Evolutionary conservation across 1,139 yeast species (phyloP).

Genomic region (Wickerhamomyces sp.): DNA sequence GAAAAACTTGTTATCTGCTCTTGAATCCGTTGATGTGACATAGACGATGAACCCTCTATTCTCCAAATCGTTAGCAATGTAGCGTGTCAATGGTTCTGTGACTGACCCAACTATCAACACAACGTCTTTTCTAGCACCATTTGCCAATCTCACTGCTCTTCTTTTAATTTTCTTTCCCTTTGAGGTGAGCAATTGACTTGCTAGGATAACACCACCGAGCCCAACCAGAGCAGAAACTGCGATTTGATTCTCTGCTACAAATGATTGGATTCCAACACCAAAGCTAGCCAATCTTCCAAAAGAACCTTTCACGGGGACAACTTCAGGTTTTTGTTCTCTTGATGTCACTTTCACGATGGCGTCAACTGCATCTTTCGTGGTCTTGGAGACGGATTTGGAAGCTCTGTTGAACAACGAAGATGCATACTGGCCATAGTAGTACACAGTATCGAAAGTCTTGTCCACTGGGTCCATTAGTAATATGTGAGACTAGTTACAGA

Average conservation of each 20-base stretch:
- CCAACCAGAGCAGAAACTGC: background rate
- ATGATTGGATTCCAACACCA: background rate
- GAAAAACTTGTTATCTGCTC: slow-evolving; percentile 55
- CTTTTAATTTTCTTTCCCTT: slow-evolving; percentile 27
- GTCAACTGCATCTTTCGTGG: slow-evolving; percentile 1
- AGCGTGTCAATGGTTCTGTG: slow-evolving; percentile 65
- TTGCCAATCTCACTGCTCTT: slow-evolving; percentile 55
- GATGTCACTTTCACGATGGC: slow-evolving; percentile 1
- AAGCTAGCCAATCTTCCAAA: background rate
- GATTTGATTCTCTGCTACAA: background rate
- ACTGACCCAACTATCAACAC: slow-evolving; percentile 74
- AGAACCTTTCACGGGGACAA: too few species aligned
- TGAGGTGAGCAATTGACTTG: background rate
- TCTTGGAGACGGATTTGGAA: slow-evolving; percentile 5
- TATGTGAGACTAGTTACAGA: too few species aligned
- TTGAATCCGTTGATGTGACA: slow-evolving; percentile 57
- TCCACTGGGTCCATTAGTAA: slow-evolving; percentile 30
- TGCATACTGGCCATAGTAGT: slow-evolving; percentile 15
- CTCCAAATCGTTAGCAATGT: slow-evolving; percentile 69
- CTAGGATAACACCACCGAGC: background rate
- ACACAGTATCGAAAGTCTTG: slow-evolving; percentile 22
- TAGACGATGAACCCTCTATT: slow-evolving; percentile 77
- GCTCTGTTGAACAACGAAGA: slow-evolving; percentile 2
- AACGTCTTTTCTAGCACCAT: slow-evolving; percentile 74
- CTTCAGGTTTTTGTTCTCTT: background rate